These are phyloP conservation scores for Rubroshorea leprosula DNA, from an alignment of 345 rosid genomes.

Conservation along the genomic window DNA sequence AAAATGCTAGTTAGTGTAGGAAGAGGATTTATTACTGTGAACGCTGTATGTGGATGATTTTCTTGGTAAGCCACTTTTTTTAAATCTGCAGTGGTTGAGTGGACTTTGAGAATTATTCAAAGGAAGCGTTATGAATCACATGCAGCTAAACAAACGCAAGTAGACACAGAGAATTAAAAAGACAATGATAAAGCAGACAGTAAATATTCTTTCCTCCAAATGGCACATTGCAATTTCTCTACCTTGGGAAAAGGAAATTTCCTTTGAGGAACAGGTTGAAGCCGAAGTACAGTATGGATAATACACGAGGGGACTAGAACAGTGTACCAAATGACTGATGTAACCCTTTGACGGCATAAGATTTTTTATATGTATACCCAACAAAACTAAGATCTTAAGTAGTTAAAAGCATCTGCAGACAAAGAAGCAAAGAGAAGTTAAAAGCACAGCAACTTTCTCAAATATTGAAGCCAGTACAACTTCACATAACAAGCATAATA, in stretches of 20 bases:
- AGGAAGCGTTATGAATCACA: not conserved
- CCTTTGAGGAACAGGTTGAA: not conserved
- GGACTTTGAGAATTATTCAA: constrained; percentile 1
- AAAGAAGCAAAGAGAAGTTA: constrained; percentile 2
- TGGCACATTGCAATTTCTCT: too few relatives aligned
- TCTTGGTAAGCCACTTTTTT: constrained; percentile 28
- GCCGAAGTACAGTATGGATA: not conserved
- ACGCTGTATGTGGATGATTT: constrained; percentile 41
- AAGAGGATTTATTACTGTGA: constrained; percentile 35
- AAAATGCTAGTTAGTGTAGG: not conserved
- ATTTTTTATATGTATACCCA: constrained; percentile 94
- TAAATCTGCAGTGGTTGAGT: constrained; percentile 31
- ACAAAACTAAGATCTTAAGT: constrained; percentile 92
- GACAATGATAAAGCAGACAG: too few relatives aligned
- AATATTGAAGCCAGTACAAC: too few relatives aligned
- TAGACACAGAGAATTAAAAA: too few relatives aligned
- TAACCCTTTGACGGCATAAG: constrained; percentile 83
- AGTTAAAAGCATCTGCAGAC: constrained; percentile 60
- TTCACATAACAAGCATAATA: too few relatives aligned
- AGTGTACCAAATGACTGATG: constrained; percentile 6
- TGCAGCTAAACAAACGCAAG: not conserved
- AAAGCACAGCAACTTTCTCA: not conserved
- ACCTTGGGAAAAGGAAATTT: too few relatives aligned
- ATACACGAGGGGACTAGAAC: not conserved
- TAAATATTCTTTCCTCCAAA: too few relatives aligned